These are phyloP conservation scores for Rhododendron williamsianum DNA, from an alignment of 148 eudicot species.

Conservation along the genomic window DNA sequence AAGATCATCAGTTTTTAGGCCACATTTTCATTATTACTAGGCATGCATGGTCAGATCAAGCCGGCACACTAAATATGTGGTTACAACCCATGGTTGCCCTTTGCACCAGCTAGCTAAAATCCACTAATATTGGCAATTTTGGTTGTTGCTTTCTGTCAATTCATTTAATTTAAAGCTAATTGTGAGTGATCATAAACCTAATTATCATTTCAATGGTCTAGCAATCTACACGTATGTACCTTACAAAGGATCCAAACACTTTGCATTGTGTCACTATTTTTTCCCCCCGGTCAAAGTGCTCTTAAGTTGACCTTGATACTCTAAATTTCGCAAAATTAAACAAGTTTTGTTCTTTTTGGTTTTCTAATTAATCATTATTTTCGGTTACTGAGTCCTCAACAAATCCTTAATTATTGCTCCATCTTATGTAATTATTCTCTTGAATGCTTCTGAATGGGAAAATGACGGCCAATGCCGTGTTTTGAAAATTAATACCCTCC, in stretches of 20 bases:
- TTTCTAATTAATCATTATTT: neutral
- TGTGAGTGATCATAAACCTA: neutral
- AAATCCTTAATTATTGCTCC: neutral
- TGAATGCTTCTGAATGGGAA: neutral
- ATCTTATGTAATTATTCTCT: neutral
- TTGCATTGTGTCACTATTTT: neutral
- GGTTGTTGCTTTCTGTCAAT: neutral
- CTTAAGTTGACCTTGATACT: neutral
- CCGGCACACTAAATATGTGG: neutral
- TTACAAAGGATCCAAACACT: neutral
- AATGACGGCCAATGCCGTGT: too few species aligned
- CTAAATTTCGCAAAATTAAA: neutral
- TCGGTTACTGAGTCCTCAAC: neutral
- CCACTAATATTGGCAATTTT: neutral
- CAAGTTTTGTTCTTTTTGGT: neutral
- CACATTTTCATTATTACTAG: neutral
- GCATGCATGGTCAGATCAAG: neutral
- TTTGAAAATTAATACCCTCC: too few species aligned
- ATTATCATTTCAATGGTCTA: neutral
- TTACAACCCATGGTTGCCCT: neutral
- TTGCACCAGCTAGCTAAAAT: neutral
- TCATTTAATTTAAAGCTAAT: neutral
- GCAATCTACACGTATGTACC: neutral
- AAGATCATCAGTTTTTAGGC: neutral
- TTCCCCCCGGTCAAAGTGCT: too few species aligned